phyloP scores from a whole-genome alignment of 108 stramenopile species.

The Pseudonitzschia pungens region DNA sequence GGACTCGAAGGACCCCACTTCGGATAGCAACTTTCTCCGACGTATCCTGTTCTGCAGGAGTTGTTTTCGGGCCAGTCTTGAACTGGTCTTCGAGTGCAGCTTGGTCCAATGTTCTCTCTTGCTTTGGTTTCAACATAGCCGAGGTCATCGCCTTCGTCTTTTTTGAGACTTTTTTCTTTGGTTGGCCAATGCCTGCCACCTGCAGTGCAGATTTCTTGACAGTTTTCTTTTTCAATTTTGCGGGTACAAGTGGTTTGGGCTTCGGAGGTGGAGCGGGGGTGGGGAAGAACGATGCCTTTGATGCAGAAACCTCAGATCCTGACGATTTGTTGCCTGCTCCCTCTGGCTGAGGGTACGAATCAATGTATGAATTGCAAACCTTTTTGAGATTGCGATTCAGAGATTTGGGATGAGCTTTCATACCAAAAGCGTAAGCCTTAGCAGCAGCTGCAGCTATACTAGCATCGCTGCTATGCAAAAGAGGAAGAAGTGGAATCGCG shows the following conservation, averaged over 20 bases:
- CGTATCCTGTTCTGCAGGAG: conserved; percentile 64
- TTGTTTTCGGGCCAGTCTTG: conserved; percentile 35
- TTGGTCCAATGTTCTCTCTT: conserved; percentile 73
- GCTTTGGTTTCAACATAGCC: conserved; percentile 68
- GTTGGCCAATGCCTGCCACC: conserved; percentile 66
- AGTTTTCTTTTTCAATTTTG: conserved; percentile 57
- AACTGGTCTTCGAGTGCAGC: conserved; percentile 71
- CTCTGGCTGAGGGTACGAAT: conserved; percentile 54
- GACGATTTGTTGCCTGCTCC: conserved; percentile 36
- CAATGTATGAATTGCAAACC: conserved; percentile 69
- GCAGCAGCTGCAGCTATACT: conserved; percentile 73
- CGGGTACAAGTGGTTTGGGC: conserved; percentile 28
- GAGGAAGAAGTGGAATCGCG: conserved; percentile 76
- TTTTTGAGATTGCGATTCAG: conserved; percentile 64
- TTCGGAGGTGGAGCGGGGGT: conserved; percentile 21
- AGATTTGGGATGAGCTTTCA: conserved; percentile 65
- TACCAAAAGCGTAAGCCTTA: conserved; percentile 58
- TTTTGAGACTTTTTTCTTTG: conserved; percentile 46
- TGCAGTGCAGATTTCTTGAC: conserved; percentile 45
- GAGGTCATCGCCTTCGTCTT: conserved; percentile 54
- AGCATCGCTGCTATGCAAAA: conserved; percentile 58
- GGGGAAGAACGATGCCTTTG: neutral
- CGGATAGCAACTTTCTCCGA: conserved; percentile 64
- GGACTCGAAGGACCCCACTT: conserved; percentile 68
- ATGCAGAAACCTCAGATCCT: neutral